phyloP scores from a whole-genome alignment of 257 asterid species.

The Ocimum tenuiflorum region DNA sequence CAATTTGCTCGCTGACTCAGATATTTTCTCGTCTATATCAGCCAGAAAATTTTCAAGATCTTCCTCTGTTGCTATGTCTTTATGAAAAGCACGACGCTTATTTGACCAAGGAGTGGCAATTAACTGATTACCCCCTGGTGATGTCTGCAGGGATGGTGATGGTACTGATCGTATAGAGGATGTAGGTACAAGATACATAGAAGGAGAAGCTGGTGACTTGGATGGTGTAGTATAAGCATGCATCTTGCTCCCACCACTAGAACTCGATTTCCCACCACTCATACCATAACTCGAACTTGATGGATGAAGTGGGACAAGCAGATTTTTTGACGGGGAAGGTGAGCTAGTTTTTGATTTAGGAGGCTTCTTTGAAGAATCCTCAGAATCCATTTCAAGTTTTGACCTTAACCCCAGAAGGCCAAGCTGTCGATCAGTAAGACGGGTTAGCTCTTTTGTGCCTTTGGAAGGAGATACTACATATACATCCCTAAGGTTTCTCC shows the following conservation, averaged over 20 bases:
- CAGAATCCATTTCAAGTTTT: slow-evolving; percentile 34
- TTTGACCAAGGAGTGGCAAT: slow-evolving; percentile 68
- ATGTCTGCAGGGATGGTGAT: slow-evolving; percentile 49
- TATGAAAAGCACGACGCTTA: slow-evolving; percentile 52
- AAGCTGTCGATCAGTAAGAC: slow-evolving; percentile 65
- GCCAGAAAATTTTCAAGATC: slow-evolving; percentile 73
- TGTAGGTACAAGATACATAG: slow-evolving; percentile 63
- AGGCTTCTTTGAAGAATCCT: slow-evolving; percentile 60
- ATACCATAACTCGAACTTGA: slow-evolving; percentile 45
- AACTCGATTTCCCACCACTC: slow-evolving; percentile 51
- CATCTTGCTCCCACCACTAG: slow-evolving; percentile 42
- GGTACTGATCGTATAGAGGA: slow-evolving; percentile 43
- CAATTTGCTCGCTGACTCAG: slow-evolving; percentile 60
- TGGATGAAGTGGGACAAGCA: slow-evolving; percentile 78
- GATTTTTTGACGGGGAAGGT: slow-evolving; percentile 48
- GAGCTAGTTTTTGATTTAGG: slow-evolving; percentile 52
- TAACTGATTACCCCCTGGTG: slow-evolving; percentile 51
- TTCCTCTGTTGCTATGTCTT: slow-evolving; percentile 64
- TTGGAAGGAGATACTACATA: slow-evolving; percentile 44
- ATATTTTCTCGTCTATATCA: slow-evolving; percentile 75
- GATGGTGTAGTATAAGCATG: slow-evolving; percentile 50
- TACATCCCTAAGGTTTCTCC: slow-evolving; percentile 32
- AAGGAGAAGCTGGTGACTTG: slow-evolving; percentile 70
- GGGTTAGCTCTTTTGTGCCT: slow-evolving; percentile 53
- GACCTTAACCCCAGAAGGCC: slow-evolving; percentile 68